Evolutionary conservation across 805 yeast genomes (phyloP).

Genomic region (Saturnispora quitensis): DNA sequence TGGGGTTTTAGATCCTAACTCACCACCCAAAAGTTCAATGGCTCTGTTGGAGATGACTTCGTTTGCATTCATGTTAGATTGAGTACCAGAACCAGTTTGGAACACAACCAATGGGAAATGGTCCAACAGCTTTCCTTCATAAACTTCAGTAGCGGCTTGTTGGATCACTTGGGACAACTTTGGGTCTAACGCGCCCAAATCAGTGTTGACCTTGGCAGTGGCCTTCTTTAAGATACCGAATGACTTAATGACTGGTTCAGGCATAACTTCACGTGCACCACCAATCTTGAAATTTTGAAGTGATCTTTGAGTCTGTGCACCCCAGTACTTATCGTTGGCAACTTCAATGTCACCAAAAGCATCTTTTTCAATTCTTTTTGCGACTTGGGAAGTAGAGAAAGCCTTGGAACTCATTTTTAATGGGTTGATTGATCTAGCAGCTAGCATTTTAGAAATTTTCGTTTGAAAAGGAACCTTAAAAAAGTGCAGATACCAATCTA

Average conservation of each 20-base stretch:
- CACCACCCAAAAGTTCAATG: conserved; percentile 90
- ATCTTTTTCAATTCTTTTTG: conserved; percentile 72
- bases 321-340: conserved; percentile 75
- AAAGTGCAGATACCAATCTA: neutral
- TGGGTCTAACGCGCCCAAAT: conserved; percentile 76
- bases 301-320: conserved; percentile 96
- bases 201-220: conserved; percentile 83
- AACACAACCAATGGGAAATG: conserved; percentile 97
- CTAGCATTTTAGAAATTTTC: conserved; percentile 15
- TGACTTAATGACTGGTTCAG: conserved; percentile 82
- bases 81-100: conserved; percentile 99
- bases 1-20: conserved; percentile 82
- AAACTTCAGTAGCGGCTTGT: conserved; percentile 91
- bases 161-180: conserved; percentile 76
- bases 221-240: conserved; percentile 93
- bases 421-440: conserved; percentile 17
- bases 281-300: conserved; percentile 93
- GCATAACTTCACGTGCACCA: conserved; percentile 83
- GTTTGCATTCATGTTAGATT: conserved; percentile 97
- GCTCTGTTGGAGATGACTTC: conserved; percentile 98
- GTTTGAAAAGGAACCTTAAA: neutral
- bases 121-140: conserved; percentile 81
- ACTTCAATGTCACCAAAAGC: conserved; percentile 97
- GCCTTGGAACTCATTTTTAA: conserved; percentile 19
- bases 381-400: conserved; percentile 23